Percentiles rank a stretch among this genome's conserved stretches.
Evolutionary conservation across 2,329 filamentous ascomycete genomes (phyloP).

Genomic region (Microdochium nivale): DNA sequence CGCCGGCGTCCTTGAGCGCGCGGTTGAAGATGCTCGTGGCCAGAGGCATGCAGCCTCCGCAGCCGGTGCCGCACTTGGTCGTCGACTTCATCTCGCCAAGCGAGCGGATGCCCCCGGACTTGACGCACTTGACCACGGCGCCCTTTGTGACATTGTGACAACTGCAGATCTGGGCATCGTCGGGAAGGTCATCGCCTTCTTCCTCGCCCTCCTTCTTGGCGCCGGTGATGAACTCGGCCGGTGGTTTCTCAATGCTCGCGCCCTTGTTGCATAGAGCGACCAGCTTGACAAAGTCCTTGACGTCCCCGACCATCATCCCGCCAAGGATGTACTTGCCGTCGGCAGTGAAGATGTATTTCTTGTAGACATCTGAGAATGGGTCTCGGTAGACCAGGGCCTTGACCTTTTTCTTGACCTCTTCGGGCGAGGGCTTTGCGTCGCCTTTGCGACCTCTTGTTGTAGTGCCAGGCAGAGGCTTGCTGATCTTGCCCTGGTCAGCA

Average conservation of each 20-base stretch:
- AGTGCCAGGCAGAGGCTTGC: conserved; percentile 10
- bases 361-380: conserved; percentile 81
- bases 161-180: conserved; percentile 84
- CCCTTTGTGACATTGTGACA: conserved; percentile 90
- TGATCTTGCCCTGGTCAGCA: conserved; percentile 62
- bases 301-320: conserved; percentile 98
- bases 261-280: conserved; percentile 81
- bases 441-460: conserved; percentile 7
- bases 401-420: conserved; percentile 40
- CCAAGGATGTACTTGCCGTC: conserved; percentile 86
- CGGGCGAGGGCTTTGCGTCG: conserved; percentile 19
- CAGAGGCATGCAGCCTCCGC: conserved; percentile 82
- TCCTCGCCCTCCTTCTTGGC: conserved; percentile 67
- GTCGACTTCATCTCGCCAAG: conserved; percentile 78
- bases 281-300: conserved; percentile 80
- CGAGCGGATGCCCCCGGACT: conserved; percentile 32
- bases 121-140: conserved; percentile 36
- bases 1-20: conserved; percentile 75
- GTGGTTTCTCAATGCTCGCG: conserved; percentile 68
- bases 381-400: conserved; percentile 85
- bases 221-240: conserved; percentile 76
- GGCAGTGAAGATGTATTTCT: conserved; percentile 85
- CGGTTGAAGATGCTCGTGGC: conserved; percentile 87
- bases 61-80: conserved; percentile 87
- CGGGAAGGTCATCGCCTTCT: conserved; percentile 65